Conservation (phyloP, 192 early-diverging fungal genomes). For the Coemansia furcata region DNA sequence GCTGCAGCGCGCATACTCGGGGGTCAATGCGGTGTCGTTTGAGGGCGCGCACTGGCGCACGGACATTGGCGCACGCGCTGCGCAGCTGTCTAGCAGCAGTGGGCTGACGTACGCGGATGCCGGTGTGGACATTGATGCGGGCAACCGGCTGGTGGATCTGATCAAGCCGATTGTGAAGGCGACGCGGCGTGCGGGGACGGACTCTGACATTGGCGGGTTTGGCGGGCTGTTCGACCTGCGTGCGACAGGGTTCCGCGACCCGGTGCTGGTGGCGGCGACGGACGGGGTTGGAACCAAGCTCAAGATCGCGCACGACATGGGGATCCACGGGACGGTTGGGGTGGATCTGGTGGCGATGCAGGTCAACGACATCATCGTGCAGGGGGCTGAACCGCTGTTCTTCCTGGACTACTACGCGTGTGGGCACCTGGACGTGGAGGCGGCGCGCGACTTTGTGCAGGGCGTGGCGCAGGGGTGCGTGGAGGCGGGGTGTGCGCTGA, state of each 20-base stretch:
- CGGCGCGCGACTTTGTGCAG: conserved; percentile 84
- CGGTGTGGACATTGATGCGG: conserved; percentile 95
- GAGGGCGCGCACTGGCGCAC: conserved; percentile 83
- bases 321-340: conserved; percentile 91
- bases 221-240: conserved; percentile 97
- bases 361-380: conserved; percentile 98
- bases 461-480: conserved; percentile 94
- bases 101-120: conserved; percentile 93
- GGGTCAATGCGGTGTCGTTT: conserved; percentile 70
- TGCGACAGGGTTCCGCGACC: conserved; percentile 88
- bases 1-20: conserved; percentile 72
- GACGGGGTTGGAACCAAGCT: conserved; percentile 99
- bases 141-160: conserved; percentile 90
- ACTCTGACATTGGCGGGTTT: conserved; percentile 98
- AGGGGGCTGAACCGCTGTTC: conserved; percentile 98
- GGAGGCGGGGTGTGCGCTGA: conserved; percentile 86
- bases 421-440: conserved; percentile 88
- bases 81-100: conserved; percentile 16
- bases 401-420: conserved; percentile 99
- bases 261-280: conserved; percentile 95
- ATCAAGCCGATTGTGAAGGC: conserved; percentile 95
- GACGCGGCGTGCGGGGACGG: conserved; percentile 89
- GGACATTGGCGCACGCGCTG: conserved; percentile 76
- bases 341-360: conserved; percentile 99
- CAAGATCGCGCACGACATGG: conserved; percentile 84